Conservation (phyloP, 2,329 filamentous ascomycete genomes). For the Phaeosphaeria sp. region DNA sequence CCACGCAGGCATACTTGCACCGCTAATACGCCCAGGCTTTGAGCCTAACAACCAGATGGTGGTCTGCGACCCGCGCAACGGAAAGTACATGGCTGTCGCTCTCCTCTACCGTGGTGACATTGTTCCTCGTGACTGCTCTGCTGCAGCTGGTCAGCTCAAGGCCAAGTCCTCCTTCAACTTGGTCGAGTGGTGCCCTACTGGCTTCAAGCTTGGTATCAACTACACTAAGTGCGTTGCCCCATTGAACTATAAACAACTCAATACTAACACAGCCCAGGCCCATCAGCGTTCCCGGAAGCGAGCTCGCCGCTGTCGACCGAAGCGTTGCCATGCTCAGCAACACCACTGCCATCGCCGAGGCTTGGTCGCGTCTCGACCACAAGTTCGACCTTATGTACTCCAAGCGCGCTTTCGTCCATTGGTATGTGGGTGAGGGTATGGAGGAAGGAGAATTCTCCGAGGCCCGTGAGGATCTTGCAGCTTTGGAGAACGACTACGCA, state of each 20-base stretch:
- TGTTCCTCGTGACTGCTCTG: constrained; percentile 72
- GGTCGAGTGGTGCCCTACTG: constrained; percentile 77
- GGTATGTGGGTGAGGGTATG: constrained; percentile 90
- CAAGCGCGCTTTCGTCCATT: constrained; percentile 78
- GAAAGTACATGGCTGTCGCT: constrained; percentile 78
- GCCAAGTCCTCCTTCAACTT: constrained; percentile 75
- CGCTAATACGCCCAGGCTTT: constrained; percentile 60
- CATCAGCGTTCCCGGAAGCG: constrained; percentile 92
- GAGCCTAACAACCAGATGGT: constrained; percentile 83
- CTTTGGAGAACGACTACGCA: constrained; percentile 85
- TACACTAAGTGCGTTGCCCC: constrained; percentile 60
- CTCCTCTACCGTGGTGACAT: constrained; percentile 76
- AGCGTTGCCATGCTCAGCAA: constrained; percentile 85
- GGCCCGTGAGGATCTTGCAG: constrained; percentile 83
- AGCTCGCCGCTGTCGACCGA: constrained; percentile 96
- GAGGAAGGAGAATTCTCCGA: constrained; percentile 91
- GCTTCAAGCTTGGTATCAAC: constrained; percentile 79
- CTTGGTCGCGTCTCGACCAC: constrained; percentile 74
- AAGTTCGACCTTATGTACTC: constrained; percentile 82
- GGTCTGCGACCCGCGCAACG: constrained; percentile 74
- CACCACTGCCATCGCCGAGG: constrained; percentile 76
- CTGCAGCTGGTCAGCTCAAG: constrained; percentile 71
- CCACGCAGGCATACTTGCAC: not conserved
- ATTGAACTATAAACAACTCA: not conserved
- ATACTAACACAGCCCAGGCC: constrained; percentile 69